Evolutionary conservation across 192 early-diverging fungal species (phyloP).

Genomic region (Lunasporangiospora selenospora): DNA sequence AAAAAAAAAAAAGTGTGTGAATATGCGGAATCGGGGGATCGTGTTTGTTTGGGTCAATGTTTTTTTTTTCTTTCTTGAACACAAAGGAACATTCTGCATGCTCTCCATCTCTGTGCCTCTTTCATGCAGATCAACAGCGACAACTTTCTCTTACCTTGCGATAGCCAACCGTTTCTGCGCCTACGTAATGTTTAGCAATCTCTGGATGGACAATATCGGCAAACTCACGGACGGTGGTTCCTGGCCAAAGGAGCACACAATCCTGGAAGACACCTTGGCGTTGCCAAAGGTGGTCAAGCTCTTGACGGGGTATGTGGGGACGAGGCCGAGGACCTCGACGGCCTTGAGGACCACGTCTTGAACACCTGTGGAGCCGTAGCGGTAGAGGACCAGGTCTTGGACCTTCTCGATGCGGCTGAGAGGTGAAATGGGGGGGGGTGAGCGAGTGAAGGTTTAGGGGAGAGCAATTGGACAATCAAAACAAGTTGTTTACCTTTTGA

Average conservation of each 20-base stretch:
- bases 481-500: constrained; percentile 43
- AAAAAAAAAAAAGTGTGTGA: constrained; percentile 3
- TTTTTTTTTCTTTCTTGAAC: not conserved
- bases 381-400: constrained; percentile 81
- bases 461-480: too few relatives aligned
- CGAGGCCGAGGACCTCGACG: constrained; percentile 67
- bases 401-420: constrained; percentile 67
- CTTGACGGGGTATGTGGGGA: constrained; percentile 81
- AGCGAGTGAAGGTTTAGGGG: too few relatives aligned
- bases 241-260: constrained; percentile 73
- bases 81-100: too few relatives aligned
- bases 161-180: constrained; percentile 79
- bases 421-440: too few relatives aligned
- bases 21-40: not conserved
- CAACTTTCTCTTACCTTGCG: constrained; percentile 69
- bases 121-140: constrained; percentile 46
- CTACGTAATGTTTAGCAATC: constrained; percentile 67
- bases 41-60: not conserved
- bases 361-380: constrained; percentile 85
- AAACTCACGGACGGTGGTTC: constrained; percentile 80
- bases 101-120: too few relatives aligned
- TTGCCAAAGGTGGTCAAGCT: constrained; percentile 72
- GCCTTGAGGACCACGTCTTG: constrained; percentile 70
- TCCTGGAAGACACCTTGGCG: constrained; percentile 72
- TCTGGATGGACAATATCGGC: constrained; percentile 75